Evolutionary conservation across 2,329 filamentous ascomycete species (phyloP).

Genomic region (Zasmidium cellare): DNA sequence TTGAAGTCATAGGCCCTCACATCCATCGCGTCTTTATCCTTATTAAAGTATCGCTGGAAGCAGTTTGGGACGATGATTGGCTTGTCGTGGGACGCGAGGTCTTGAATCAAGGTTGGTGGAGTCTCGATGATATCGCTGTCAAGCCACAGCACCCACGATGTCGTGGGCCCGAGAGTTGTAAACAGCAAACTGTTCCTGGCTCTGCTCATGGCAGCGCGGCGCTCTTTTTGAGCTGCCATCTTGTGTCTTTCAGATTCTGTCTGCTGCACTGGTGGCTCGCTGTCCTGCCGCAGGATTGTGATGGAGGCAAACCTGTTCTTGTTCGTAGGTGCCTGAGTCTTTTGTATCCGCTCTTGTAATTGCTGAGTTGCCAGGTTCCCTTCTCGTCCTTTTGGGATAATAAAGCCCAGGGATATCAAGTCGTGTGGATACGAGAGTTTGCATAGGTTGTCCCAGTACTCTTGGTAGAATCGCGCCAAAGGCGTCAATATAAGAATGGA

Average conservation of each 20-base stretch:
- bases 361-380: conserved; percentile 82
- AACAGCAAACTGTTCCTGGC: conserved; percentile 94
- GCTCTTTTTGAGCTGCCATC: conserved; percentile 81
- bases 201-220: conserved; percentile 86
- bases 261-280: conserved; percentile 79
- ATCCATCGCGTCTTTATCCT: conserved; percentile 69
- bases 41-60: conserved; percentile 75
- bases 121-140: conserved; percentile 91
- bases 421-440: conserved; percentile 87
- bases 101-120: conserved; percentile 81
- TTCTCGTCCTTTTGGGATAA: conserved; percentile 89
- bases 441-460: conserved; percentile 92
- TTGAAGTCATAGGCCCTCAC: conserved; percentile 95
- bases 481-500: conserved; percentile 89
- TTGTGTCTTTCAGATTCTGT: conserved; percentile 89
- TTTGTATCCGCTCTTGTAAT: conserved; percentile 79
- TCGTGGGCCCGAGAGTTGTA: conserved; percentile 85
- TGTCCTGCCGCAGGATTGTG: conserved; percentile 93
- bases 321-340: conserved; percentile 80
- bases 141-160: conserved; percentile 96
- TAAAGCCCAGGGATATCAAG: conserved; percentile 92
- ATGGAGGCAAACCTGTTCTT: conserved; percentile 86
- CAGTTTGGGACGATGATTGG: conserved; percentile 94
- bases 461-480: conserved; percentile 87
- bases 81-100: conserved; percentile 83